Percentiles rank a stretch among this genome's conserved stretches.
Conservation (phyloP, 1,139 yeast genomes). For the Protomyces arabidopsidicola region DNA sequence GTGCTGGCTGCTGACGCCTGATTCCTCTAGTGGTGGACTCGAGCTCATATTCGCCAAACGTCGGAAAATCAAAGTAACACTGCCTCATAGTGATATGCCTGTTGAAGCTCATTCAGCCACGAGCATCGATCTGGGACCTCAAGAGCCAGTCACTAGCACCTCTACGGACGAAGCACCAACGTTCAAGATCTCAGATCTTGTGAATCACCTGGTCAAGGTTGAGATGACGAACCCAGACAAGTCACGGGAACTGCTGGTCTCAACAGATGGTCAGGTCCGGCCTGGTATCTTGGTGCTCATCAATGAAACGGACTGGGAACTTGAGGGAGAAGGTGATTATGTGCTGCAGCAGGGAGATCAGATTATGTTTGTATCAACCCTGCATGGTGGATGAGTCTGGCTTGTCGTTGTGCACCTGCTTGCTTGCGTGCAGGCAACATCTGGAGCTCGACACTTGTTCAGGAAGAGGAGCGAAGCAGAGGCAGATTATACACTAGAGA, state of each 20-base stretch:
- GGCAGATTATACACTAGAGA: too few relatives aligned
- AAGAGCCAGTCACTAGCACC: background rate
- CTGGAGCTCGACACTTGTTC: too few relatives aligned
- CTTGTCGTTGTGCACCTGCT: background rate
- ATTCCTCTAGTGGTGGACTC: conserved; percentile 9
- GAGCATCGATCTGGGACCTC: background rate
- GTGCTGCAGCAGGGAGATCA: conserved; percentile 69
- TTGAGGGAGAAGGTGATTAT: conserved; percentile 83
- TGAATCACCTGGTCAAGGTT: background rate
- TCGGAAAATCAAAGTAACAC: background rate
- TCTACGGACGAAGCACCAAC: background rate
- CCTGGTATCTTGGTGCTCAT: conserved; percentile 90
- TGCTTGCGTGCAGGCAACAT: background rate
- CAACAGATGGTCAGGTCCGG: conserved; percentile 41
- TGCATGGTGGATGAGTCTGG: conserved; percentile 74
- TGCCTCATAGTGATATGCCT: background rate
- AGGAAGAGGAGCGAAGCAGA: too few relatives aligned
- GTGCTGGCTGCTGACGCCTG: background rate
- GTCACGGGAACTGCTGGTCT: background rate
- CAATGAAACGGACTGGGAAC: conserved; percentile 96
- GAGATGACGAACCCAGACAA: conserved; percentile 39
- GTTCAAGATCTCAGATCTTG: background rate
- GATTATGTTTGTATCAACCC: conserved; percentile 82
- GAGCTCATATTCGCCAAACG: conserved; percentile 21
- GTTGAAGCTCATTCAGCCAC: background rate